phyloP scores from a whole-genome alignment of 257 asterid species.

The Ophiorrhiza pumila region DNA sequence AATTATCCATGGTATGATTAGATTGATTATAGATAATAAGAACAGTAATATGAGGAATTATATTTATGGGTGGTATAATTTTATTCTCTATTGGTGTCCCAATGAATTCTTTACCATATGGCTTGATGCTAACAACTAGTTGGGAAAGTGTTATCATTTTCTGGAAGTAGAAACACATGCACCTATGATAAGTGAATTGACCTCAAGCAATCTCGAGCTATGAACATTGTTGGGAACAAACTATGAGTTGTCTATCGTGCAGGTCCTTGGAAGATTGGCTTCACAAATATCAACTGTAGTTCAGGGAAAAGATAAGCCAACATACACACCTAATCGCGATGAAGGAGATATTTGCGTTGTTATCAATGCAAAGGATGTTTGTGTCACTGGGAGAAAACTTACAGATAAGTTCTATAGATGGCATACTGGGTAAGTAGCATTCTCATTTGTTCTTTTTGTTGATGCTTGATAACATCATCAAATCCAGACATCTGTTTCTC shows the following conservation, averaged over 20 bases:
- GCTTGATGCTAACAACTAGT: neutral
- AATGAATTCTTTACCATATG: neutral
- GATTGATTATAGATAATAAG: neutral
- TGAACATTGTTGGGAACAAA: slow-evolving; percentile 1
- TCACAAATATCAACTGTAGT: slow-evolving; percentile 83
- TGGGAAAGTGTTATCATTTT: neutral
- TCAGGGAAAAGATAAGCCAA: slow-evolving; percentile 98
- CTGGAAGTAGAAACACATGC: neutral
- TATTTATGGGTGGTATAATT: too few relatives aligned
- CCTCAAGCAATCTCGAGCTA: neutral
- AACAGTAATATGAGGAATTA: too few relatives aligned
- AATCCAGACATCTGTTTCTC: neutral
- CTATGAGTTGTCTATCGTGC: slow-evolving; percentile 11
- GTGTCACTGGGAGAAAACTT: slow-evolving; percentile 92
- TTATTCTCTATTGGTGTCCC: neutral
- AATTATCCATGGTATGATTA: neutral
- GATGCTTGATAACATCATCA: slow-evolving; percentile 7
- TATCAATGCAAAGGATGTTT: slow-evolving; percentile 79
- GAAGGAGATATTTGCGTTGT: slow-evolving; percentile 92
- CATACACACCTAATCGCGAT: slow-evolving; percentile 65
- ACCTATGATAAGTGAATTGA: neutral
- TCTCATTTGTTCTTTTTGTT: slow-evolving; percentile 2
- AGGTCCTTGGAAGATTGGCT: slow-evolving; percentile 94
- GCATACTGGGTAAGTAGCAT: slow-evolving; percentile 79
- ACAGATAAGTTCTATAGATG: slow-evolving; percentile 85